Evolutionary conservation across 2,329 filamentous ascomycete species (phyloP).

Genomic region (Fusarium papillatum): DNA sequence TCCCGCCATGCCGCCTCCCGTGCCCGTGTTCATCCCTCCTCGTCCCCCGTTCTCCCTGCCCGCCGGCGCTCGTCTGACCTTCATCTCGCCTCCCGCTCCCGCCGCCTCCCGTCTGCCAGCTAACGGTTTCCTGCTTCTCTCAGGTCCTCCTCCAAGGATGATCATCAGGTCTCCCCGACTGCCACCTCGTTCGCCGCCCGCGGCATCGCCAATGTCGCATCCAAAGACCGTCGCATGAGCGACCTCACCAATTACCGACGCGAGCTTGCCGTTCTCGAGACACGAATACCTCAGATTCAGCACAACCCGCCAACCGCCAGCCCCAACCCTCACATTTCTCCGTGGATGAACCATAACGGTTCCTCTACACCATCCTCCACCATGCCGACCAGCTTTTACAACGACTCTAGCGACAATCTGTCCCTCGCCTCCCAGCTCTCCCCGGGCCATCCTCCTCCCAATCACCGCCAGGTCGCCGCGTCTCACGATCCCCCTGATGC

Average conservation of each 20-base stretch:
- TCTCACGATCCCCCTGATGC: slow-evolving; percentile 73
- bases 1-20: slow-evolving; percentile 26
- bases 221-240: slow-evolving; percentile 67
- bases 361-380: slow-evolving; percentile 52
- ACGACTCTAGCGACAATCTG: slow-evolving; percentile 81
- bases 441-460: slow-evolving; percentile 69
- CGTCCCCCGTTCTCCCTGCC: slow-evolving; percentile 27
- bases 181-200: slow-evolving; percentile 59
- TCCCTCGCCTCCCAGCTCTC: slow-evolving; percentile 76
- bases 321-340: slow-evolving; percentile 66
- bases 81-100: slow-evolving; percentile 24
- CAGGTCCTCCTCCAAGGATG: slow-evolving; percentile 51
- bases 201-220: slow-evolving; percentile 56
- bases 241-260: slow-evolving; percentile 80
- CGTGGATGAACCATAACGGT: slow-evolving; percentile 68
- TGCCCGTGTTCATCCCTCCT: slow-evolving; percentile 26
- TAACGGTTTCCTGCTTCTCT: slow-evolving; percentile 35
- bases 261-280: slow-evolving; percentile 78
- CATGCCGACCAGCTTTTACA: slow-evolving; percentile 74
- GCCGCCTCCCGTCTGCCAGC: slow-evolving; percentile 18
- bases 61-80: slow-evolving; percentile 27
- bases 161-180: slow-evolving; percentile 63
- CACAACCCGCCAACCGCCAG: slow-evolving; percentile 63
- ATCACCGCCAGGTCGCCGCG: slow-evolving; percentile 50
- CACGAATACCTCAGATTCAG: slow-evolving; percentile 72